These are phyloP conservation scores for Arxiozyma heterogenica DNA, from an alignment of 1,139 yeast species.

Conservation along the genomic window DNA sequence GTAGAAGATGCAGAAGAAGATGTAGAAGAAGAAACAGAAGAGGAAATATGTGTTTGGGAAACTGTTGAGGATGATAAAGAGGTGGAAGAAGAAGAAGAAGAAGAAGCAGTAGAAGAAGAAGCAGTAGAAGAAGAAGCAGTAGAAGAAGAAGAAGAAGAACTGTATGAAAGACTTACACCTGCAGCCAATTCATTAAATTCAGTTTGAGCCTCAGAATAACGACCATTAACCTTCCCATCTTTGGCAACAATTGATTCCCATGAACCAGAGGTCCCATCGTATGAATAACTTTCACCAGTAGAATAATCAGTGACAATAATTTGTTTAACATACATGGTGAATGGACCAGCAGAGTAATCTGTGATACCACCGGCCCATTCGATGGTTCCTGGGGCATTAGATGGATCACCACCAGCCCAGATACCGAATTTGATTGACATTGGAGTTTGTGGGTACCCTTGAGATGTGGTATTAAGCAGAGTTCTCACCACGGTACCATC, in stretches of 20 bases:
- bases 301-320: constrained; percentile 70
- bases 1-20: constrained; percentile 8
- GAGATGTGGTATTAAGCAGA: constrained; percentile 40
- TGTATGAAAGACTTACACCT: constrained; percentile 20
- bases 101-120: constrained; percentile 7
- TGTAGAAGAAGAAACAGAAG: constrained; percentile 7
- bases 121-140: constrained; percentile 10
- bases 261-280: constrained; percentile 53
- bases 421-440: constrained; percentile 60
- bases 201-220: constrained; percentile 40
- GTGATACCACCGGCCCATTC: constrained; percentile 83
- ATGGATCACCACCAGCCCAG: constrained; percentile 79
- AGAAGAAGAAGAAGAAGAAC: constrained; percentile 13
- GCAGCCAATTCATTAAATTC: constrained; percentile 40
- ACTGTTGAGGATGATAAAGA: constrained; percentile 9
- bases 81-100: constrained; percentile 8
- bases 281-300: constrained; percentile 54
- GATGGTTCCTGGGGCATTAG: constrained; percentile 58
- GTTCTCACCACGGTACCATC: constrained; percentile 57
- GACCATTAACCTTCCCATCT: constrained; percentile 58
- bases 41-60: constrained; percentile 3
- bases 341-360: constrained; percentile 58
- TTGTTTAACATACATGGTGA: constrained; percentile 54
- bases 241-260: constrained; percentile 61
- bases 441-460: constrained; percentile 73